Base-by-base conservation (phyloP, 2,329 filamentous ascomycete species). In the Furcasterigmium sp. region DNA sequence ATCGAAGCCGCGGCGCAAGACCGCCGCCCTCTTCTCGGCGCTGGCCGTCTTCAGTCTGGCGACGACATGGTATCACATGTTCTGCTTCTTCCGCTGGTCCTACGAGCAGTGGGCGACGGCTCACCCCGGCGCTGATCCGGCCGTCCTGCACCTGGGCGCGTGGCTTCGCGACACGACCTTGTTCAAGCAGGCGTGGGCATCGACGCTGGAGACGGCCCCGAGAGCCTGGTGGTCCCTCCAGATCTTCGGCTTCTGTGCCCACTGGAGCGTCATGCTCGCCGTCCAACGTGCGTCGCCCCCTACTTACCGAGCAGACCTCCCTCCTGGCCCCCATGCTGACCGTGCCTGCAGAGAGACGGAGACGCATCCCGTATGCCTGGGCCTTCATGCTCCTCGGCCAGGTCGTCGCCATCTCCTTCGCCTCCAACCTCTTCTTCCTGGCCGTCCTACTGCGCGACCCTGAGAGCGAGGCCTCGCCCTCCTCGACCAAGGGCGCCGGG, bases 141-240 rank as follows among this genome's bases (percentile, higher is more conserved):
- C 26, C 4, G 39, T 23, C 6, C 41, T 56, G 37, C 37, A 49
- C 13, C 42, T 56, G 3, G 53, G 53, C 3, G 42, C 46, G 18
- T 59, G 56, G 56, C 49, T 58, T 8, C 51, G 48, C 5, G 55
- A 58, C 14, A 57, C 56, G 14, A 46, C 45, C 18, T 49, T 57
- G 3, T 58, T 59, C 37, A 47, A 49, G 43, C 52, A 56, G 48
- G 55, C 56, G 1, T 58, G 55, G 56, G 53, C 46, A 5, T 51
- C 54, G 10, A 52, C 51, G 6, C 39, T 57, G 3, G 51, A 55
- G 36, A 54, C 49, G 13, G 45, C 46, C 0, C 42, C 51, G 6
- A 45, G 56, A 15, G 46, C 50, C 5, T 58, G 53, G 54, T 58
- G 55, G 55, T 53, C 54, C 13, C 39, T 53, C 38, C 55, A 58